Evolutionary conservation across 495 filamentous ascomycete genomes (phyloP), one percentile per base, ranked within the genome.

Genomic region (Penicillium coffeae): DNA sequence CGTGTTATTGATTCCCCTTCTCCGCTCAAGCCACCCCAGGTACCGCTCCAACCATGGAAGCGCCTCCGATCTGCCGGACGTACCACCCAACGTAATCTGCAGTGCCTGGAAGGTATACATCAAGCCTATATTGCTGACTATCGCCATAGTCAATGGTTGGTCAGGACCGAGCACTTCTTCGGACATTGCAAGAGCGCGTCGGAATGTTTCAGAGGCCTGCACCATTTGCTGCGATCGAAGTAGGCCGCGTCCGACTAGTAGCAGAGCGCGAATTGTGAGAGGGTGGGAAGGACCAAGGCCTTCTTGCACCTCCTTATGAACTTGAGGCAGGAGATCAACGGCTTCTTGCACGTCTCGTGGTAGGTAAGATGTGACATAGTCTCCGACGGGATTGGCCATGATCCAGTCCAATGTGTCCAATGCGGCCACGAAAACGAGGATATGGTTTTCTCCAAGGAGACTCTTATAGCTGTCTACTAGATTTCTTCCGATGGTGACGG

Each of bases 11-110:
- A 42, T 33, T 32, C 63, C 63, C 41, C 52, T 58, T 21, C 61
- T 56, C 5, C 38, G 27, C 36, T 66, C 60, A 7, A 54, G 50
- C 66, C 66, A 71, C n/a, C 49, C 42, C 14, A 68, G 46, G 45
- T 65, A 68, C 6, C 64, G 64, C 2, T 37, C 21, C 18, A 71
- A 34, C 66, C 66, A 70, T 2, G 66, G 66, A 21, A 60, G 32
- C 2, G 63, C 60, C 14, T 62, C 61, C 9, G 52, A n/a, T n/a
- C n/a, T 39, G 6, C 56, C 54, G n/a, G 52, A 47, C 16, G 20
- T 51, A n/a, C 33, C 33, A 3, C 18, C 48, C 2, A 41, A 9
- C n/a, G n/a, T 6, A 42, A 45, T 35, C 3, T 40, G 34, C 15
- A 45, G 39, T 13, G 40, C 48, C 34, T 64, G 68, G 1, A 52